Conservation (phyloP, 306 rosid genomes). For the Cicer pinnatifidum region DNA sequence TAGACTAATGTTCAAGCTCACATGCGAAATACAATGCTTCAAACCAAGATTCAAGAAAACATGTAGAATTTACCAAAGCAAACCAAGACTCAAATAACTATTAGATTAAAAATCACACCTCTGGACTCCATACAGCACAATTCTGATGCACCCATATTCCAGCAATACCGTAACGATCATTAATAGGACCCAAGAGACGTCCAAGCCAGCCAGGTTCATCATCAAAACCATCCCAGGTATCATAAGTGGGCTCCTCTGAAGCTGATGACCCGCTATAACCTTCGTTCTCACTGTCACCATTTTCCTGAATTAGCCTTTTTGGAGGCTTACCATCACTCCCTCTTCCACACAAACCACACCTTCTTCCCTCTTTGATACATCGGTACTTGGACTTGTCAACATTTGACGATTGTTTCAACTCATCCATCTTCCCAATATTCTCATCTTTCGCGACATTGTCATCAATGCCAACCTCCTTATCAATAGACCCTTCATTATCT, state of each 20-base stretch:
- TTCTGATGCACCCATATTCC: constrained; percentile 98
- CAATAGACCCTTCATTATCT: constrained; percentile 52
- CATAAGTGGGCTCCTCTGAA: constrained; percentile 81
- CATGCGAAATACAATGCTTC: constrained; percentile 26
- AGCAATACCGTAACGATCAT: constrained; percentile 91
- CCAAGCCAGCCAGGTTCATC: constrained; percentile 98
- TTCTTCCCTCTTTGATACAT: constrained; percentile 77
- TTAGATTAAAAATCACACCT: constrained; percentile 63
- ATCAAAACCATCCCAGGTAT: constrained; percentile 95
- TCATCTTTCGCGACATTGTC: constrained; percentile 47
- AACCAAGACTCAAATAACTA: constrained; percentile 37
- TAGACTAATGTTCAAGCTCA: constrained; percentile 29
- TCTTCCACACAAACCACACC: constrained; percentile 97
- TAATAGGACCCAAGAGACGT: constrained; percentile 88
- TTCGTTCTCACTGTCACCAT: constrained; percentile 86
- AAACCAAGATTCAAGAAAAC: constrained; percentile 39
- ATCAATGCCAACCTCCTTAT: constrained; percentile 50
- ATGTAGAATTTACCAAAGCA: constrained; percentile 37
- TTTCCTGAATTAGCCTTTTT: constrained; percentile 67
- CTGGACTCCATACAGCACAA: constrained; percentile 99
- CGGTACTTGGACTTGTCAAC: constrained; percentile 49
- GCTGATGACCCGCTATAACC: constrained; percentile 79
- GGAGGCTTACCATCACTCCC: constrained; percentile 92
- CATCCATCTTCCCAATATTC: constrained; percentile 43
- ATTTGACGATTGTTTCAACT: constrained; percentile 46